Evolutionary conservation across 108 stramenopile genomes (phyloP), one percentile per base, ranked within the genome.

Genomic region (Pseudonitzschia multiseries): DNA sequence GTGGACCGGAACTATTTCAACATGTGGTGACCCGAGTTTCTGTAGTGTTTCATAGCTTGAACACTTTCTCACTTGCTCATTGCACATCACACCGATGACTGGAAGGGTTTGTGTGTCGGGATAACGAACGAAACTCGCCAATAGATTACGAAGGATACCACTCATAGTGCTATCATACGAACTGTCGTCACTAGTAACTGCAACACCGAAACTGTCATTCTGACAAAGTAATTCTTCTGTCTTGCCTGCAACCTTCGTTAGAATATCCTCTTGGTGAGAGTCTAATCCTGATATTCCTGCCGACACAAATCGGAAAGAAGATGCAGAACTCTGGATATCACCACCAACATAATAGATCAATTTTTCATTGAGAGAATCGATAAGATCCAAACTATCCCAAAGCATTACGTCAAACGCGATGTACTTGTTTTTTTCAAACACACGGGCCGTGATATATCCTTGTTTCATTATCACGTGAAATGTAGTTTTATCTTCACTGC

Each of bases 281-380:
- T 67, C 9, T 17, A 67, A 27, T 67, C 66, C 66, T 8, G 46
- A 48, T 83, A 88, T 90, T 24, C 92, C 92, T 29, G 84, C 84
- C 22, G 86, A 80, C 50, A 93, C 86, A 50, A 93, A 76, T 57
- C 88, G 88, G 70, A 72, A 89, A 13, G 85, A 75, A 0, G 88
- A 81, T 13, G 40, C 53, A 60, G 54, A 78, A 17, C 48, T 24
- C n/a, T 67, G 3, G 28, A 48, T 8, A 59, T 46, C 48, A 24
- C 56, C 71, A 42, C 46, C 62, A 71, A 85, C 68, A 5, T 68
- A 78, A 53, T 77, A 56, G 20, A 74, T 77, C 42, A 77, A 65
- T 36, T 12, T 75, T 15, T 61, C 77, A 21, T 29, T 36, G 13
- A 79, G 71, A 32, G 65, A 67, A 68, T 76, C 79, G 18, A 70